phyloP scores from a whole-genome alignment of 257 asterid genomes.

The Solanum infundibuliforme region DNA sequence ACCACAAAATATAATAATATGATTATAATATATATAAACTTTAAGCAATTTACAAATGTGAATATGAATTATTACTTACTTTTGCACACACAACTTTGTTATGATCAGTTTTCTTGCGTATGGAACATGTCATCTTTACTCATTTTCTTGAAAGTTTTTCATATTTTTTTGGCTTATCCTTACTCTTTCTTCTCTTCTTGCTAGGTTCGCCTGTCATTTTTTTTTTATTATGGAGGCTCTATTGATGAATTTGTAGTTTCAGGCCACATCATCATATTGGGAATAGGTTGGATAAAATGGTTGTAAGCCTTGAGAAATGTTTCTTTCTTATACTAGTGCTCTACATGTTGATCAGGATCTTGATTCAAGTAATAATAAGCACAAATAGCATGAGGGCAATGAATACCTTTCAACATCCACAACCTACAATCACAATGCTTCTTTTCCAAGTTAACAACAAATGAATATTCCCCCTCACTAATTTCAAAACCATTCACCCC shows the following conservation, averaged over 20 bases:
- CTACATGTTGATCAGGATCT: not conserved
- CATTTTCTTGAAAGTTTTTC: not conserved
- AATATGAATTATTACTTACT: not conserved
- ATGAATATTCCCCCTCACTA: not conserved
- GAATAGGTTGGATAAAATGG: not conserved
- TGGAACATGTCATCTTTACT: not conserved
- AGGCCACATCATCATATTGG: not conserved
- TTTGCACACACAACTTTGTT: not conserved
- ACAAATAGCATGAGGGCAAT: not conserved
- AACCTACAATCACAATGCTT: too few species aligned
- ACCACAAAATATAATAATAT: too few species aligned
- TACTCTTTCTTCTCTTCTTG: not conserved
- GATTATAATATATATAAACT: too few species aligned
- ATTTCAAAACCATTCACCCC: not conserved
- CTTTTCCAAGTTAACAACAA: not conserved
- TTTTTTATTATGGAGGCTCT: not conserved
- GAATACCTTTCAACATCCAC: not conserved
- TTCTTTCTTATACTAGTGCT: not conserved
- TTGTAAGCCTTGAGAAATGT: not conserved
- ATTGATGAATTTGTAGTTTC: too few species aligned
- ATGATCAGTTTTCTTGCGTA: not conserved
- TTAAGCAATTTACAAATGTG: not conserved
- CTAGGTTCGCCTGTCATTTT: too few species aligned
- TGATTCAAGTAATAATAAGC: not conserved
- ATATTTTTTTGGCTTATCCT: not conserved